Evolutionary conservation across 1,139 yeast species (phyloP).

Genomic region (Hemisphaericaspora subhashii): DNA sequence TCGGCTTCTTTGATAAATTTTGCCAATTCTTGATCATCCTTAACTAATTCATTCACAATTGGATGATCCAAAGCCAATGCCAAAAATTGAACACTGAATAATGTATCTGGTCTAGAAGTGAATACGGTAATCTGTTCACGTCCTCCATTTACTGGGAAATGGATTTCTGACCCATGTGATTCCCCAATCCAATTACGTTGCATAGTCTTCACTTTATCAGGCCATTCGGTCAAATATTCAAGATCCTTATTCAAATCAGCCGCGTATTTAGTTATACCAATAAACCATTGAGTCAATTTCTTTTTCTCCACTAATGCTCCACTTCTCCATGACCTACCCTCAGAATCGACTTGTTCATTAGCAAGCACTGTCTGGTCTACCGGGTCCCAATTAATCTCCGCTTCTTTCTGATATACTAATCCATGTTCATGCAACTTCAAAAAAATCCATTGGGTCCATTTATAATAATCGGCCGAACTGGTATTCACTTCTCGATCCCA

Average conservation of each 20-base stretch:
- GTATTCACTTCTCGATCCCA: constrained; percentile 94
- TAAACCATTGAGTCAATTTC: constrained; percentile 85
- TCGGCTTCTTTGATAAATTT: constrained; percentile 43
- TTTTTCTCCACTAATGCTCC: constrained; percentile 90
- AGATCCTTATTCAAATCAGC: constrained; percentile 64
- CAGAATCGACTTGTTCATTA: constrained; percentile 90
- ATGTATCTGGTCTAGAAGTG: constrained; percentile 89
- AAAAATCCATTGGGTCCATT: constrained; percentile 88
- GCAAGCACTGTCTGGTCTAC: constrained; percentile 92
- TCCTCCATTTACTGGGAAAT: constrained; percentile 33
- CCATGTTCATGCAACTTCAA: constrained; percentile 70
- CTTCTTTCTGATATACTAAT: constrained; percentile 78
- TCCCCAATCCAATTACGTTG: constrained; percentile 93
- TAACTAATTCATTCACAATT: constrained; percentile 40
- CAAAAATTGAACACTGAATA: constrained; percentile 77
- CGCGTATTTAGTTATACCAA: constrained; percentile 84
- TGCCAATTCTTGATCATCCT: constrained; percentile 38
- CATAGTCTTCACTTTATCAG: constrained; percentile 83
- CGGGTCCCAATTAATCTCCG: constrained; percentile 97
- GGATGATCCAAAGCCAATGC: constrained; percentile 79
- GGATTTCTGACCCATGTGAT: constrained; percentile 75
- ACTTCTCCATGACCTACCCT: constrained; percentile 94
- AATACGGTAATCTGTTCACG: constrained; percentile 49
- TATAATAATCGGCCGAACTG: constrained; percentile 83
- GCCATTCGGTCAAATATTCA: constrained; percentile 69